Conservation (phyloP, 768 basidiomycete genomes). For the Phylloporus rhodoxanthus region DNA sequence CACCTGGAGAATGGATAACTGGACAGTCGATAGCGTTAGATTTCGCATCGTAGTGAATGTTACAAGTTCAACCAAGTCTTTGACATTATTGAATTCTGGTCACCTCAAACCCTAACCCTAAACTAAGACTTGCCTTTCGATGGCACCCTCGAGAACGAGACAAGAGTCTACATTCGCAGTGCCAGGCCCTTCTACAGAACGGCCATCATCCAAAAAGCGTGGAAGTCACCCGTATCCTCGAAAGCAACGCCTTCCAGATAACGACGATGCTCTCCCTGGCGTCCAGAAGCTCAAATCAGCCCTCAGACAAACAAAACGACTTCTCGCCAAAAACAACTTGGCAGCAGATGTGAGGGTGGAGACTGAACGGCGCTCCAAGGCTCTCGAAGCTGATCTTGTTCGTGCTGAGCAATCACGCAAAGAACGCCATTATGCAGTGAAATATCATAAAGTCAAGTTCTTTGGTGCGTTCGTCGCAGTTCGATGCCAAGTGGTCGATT, state of each 20-base stretch:
- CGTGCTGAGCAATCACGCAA: slow-evolving; percentile 57
- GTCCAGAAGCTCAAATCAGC: slow-evolving; percentile 83
- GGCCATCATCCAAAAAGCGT: slow-evolving; percentile 9
- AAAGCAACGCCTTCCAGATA: slow-evolving; percentile 1
- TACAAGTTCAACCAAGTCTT: not conserved
- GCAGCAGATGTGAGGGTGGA: slow-evolving; percentile 80
- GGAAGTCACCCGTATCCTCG: slow-evolving; percentile 12
- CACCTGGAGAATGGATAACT: slow-evolving; percentile 10
- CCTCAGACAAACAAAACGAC: slow-evolving; percentile 73
- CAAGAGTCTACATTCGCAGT: not conserved
- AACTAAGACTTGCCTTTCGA: slow-evolving; percentile 3
- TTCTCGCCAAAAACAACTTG: slow-evolving; percentile 80
- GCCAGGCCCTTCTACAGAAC: slow-evolving; percentile 12
- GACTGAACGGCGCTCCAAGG: slow-evolving; percentile 71
- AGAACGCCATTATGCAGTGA: slow-evolving; percentile 66
- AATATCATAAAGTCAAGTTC: slow-evolving; percentile 91
- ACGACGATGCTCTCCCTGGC: slow-evolving; percentile 43
- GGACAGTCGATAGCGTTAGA: slow-evolving; percentile 40
- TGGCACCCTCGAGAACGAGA: slow-evolving; percentile 18
- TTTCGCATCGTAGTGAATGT: slow-evolving; percentile 45
- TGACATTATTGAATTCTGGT: too few species aligned
- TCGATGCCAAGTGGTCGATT: not conserved
- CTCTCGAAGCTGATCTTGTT: slow-evolving; percentile 68
- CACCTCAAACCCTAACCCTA: slow-evolving; percentile 15
- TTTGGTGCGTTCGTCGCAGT: slow-evolving; percentile 57